These are phyloP conservation scores for Pestalotiopsis sp. DNA, from an alignment of 2,329 filamentous ascomycete genomes.

Conservation along the genomic window DNA sequence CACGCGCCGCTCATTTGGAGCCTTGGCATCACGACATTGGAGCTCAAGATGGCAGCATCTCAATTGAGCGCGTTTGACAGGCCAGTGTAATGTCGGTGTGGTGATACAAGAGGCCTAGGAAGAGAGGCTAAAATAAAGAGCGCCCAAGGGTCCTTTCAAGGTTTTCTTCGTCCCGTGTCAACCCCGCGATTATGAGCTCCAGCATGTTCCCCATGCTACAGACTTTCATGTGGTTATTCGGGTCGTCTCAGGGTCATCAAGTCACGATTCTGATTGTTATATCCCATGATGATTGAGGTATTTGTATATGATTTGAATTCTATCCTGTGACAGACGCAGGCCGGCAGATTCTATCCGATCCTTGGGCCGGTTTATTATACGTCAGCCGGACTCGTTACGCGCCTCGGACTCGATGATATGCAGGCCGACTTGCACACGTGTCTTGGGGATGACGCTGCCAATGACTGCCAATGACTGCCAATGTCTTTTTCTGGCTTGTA, in stretches of 20 bases:
- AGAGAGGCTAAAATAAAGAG: neutral
- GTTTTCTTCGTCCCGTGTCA: neutral
- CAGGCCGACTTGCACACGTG: neutral
- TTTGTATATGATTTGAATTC: neutral
- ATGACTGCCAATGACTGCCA: no score
- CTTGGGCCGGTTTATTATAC: neutral
- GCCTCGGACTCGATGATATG: neutral
- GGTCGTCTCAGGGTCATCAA: no score
- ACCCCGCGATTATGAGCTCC: no score
- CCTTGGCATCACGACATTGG: conserved; percentile 11
- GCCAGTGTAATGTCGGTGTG: conserved; percentile 9
- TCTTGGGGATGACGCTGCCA: neutral
- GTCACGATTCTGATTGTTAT: no score
- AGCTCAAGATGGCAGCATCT: conserved; percentile 1
- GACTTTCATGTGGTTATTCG: no score
- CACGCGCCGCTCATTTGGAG: neutral
- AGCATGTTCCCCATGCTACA: no score
- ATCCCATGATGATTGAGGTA: no score
- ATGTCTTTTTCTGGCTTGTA: no score
- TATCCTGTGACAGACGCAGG: neutral
- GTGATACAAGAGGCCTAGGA: neutral
- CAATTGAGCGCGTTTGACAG: neutral
- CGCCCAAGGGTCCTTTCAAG: neutral
- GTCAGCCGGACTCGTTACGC: neutral
- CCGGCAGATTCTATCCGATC: neutral